phyloP scores from a whole-genome alignment of 257 asterid species.

The Capsicum baccatum region DNA sequence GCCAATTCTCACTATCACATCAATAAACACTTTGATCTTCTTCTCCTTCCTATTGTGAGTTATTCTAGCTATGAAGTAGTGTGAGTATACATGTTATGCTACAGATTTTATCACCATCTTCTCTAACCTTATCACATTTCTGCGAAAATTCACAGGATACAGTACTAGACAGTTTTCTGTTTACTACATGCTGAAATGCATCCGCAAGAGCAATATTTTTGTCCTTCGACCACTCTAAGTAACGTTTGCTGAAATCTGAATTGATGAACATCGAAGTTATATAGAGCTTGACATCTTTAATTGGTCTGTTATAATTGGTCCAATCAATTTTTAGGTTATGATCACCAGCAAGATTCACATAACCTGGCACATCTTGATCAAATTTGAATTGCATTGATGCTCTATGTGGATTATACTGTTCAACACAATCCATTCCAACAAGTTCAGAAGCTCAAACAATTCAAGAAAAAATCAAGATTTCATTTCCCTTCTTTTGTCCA shows the following conservation, averaged over 20 bases:
- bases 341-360: constrained; percentile 8
- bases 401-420: constrained; percentile 44
- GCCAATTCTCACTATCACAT: too few relatives aligned
- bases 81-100: too few relatives aligned
- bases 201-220: background rate
- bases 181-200: background rate
- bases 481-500: constrained; percentile 21
- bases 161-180: background rate
- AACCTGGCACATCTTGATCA: constrained; percentile 45
- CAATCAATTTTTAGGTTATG: constrained; percentile 34
- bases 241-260: constrained; percentile 35
- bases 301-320: constrained; percentile 33
- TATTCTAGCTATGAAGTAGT: too few relatives aligned
- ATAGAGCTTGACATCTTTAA: constrained; percentile 38
- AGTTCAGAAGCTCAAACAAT: constrained; percentile 24
- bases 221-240: constrained; percentile 9
- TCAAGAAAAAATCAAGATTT: constrained; percentile 31
- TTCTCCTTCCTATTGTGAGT: too few relatives aligned
- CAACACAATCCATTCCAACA: constrained; percentile 37
- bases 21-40: too few relatives aligned
- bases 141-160: background rate
- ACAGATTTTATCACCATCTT: background rate
- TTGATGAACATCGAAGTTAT: constrained; percentile 36
- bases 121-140: background rate
- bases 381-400: constrained; percentile 47